A percentile compares a stretch with the other conserved stretches of the same genome.
These are phyloP conservation scores for Monosporascus ibericus DNA, from an alignment of 2,329 filamentous ascomycete species.

Conservation along the genomic window DNA sequence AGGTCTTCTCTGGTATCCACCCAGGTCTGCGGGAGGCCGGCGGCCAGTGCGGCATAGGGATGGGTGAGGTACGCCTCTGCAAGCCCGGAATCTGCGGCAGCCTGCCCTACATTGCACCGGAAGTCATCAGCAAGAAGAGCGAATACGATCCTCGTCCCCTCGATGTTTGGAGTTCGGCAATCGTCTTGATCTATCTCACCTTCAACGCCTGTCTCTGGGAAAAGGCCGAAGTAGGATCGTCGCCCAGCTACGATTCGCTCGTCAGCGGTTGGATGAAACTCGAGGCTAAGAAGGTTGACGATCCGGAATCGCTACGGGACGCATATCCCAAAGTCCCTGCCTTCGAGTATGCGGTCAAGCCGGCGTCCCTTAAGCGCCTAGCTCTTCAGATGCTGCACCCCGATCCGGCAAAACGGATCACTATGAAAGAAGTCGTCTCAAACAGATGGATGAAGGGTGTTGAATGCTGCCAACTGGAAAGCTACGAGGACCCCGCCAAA, in stretches of 20 bases:
- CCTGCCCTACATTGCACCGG: conserved; percentile 80
- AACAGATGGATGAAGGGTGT: conserved; percentile 69
- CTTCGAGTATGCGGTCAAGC: conserved; percentile 60
- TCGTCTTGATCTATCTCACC: conserved; percentile 74
- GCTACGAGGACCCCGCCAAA: conserved; percentile 54
- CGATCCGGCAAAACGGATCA: conserved; percentile 63
- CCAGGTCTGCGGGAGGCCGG: conserved; percentile 68
- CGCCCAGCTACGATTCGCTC: conserved; percentile 56
- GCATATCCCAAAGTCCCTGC: conserved; percentile 61
- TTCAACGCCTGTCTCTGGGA: conserved; percentile 71
- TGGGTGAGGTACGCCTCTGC: conserved; percentile 66
- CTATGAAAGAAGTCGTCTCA: conserved; percentile 61
- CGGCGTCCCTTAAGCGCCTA: conserved; percentile 62
- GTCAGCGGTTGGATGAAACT: conserved; percentile 64
- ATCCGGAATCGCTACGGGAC: conserved; percentile 33
- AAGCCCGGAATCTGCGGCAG: conserved; percentile 78
- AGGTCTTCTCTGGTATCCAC: conserved; percentile 77
- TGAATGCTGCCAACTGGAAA: conserved; percentile 73
- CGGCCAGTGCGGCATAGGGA: conserved; percentile 67
- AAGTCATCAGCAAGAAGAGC: conserved; percentile 65
- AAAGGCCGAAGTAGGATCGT: conserved; percentile 45
- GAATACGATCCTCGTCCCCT: conserved; percentile 68
- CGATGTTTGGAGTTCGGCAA: conserved; percentile 81
- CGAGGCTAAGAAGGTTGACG: conserved; percentile 44
- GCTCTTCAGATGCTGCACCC: conserved; percentile 80